Evolutionary conservation across 202 grass and related monocot genomes (phyloP).

Genomic region (Eragrostis tef): DNA sequence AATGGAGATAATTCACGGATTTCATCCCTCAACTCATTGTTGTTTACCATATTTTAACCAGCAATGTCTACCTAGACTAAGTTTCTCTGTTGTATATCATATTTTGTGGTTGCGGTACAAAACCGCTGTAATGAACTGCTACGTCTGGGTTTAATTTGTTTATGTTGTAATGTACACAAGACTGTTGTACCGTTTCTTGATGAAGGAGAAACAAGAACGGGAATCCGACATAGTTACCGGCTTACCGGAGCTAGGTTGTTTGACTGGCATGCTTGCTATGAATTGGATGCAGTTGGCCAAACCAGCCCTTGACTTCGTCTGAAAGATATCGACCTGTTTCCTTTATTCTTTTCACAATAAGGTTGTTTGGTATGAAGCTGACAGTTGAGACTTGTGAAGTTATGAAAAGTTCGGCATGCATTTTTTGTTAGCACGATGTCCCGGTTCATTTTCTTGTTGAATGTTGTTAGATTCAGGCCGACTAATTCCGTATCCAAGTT

Average conservation of each 20-base stretch:
- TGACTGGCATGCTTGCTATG: background rate
- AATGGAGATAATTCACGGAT: conserved; percentile 27
- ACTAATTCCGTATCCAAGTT: too few relatives aligned
- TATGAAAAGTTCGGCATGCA: too few relatives aligned
- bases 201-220: background rate
- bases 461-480: too few relatives aligned
- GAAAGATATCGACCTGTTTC: too few relatives aligned
- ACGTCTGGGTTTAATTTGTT: background rate
- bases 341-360: too few relatives aligned
- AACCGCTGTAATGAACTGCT: background rate
- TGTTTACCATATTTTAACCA: background rate
- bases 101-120: background rate
- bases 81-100: background rate
- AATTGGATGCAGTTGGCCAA: background rate
- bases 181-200: background rate
- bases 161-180: background rate
- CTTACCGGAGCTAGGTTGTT: background rate
- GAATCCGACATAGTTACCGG: background rate
- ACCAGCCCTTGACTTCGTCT: background rate
- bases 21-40: background rate
- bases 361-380: too few relatives aligned
- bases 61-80: background rate
- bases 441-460: too few relatives aligned
- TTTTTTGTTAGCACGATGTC: too few relatives aligned
- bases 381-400: too few relatives aligned